Conservation (phyloP, 169 alveolate genomes). For the Plasmodium chabaudi region DNA sequence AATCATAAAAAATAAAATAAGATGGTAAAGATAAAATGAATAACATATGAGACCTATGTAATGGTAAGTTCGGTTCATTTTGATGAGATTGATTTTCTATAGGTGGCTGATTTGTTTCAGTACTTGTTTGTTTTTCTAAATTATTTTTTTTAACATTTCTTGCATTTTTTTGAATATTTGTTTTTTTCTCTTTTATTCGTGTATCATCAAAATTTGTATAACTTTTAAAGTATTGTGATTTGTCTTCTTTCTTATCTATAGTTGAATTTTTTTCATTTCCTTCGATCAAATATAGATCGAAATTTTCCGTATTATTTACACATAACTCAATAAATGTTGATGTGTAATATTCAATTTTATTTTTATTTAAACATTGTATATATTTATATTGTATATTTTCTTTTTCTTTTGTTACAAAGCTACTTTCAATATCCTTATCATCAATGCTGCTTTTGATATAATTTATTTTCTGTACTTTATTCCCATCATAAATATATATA, state of each 20-base stretch:
- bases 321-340: constrained; percentile 28
- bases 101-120: background rate
- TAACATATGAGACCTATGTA: constrained; percentile 64
- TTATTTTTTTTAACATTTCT: background rate
- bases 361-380: background rate
- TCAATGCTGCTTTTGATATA: background rate
- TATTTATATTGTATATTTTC: constrained; percentile 12
- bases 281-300: constrained; percentile 55
- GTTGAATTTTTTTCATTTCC: constrained; percentile 3
- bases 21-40: constrained; percentile 40
- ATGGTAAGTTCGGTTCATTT: constrained; percentile 25
- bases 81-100: too few relatives aligned
- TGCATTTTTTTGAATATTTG: background rate
- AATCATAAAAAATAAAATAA: constrained; percentile 21
- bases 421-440: background rate
- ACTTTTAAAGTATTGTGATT: background rate
- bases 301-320: constrained; percentile 21
- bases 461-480: constrained; percentile 17
- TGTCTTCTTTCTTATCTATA: background rate
- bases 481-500: constrained; percentile 50
- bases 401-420: constrained; percentile 8
- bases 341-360: constrained; percentile 34
- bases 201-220: background rate
- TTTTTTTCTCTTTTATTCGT: constrained; percentile 12
- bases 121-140: background rate